Evolutionary conservation across 176 grass and related monocot species (phyloP), one percentile per base, ranked within the genome.

Genomic region (Zizania latifolia): DNA sequence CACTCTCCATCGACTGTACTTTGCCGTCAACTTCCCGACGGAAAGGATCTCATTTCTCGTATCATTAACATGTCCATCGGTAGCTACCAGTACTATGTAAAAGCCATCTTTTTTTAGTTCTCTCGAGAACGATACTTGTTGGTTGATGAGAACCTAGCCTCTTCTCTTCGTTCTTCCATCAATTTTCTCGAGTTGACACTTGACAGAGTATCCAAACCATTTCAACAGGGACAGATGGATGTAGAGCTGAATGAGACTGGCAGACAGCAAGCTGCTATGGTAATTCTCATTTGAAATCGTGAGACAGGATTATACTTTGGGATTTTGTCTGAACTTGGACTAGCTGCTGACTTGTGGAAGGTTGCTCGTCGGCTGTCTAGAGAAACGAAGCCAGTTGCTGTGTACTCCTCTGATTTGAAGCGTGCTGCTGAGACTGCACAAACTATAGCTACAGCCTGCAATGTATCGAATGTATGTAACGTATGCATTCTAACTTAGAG

Each of bases 211-310:
- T 30, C 8, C 1, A 3, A 38, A 71, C 50, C 5, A n/a, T 2
- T 48, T 28, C 3, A 39, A 39, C 68, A 96, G 92, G 81, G 89
- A 10, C 86, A 92, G 1, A 86, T 89, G 86, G 86, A 96, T 62
- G 19, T 83, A 76, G 89, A 91, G 50, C 74, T 91, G 35, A 91
- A 96, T 79, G 92, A 96, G 81, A 86, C 30, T 56, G 86, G 88
- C 15, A 91, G 67, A 29, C 72, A 73, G 35, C 92, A 95, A 75
- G 92, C 86, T 22, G 27, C 26, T 30, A 67, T 60, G 71, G 88
- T 95, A 86, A n/a, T n/a, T n/a, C n/a, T n/a, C n/a, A n/a, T n/a
- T n/a, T n/a, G n/a, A n/a, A n/a, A n/a, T n/a, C n/a, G n/a, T n/a
- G n/a, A n/a, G n/a, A n/a, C n/a, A n/a, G n/a, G n/a, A n/a, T n/a